phyloP scores from a whole-genome alignment of 441 rosid genomes.

The Lepidium campestre region DNA sequence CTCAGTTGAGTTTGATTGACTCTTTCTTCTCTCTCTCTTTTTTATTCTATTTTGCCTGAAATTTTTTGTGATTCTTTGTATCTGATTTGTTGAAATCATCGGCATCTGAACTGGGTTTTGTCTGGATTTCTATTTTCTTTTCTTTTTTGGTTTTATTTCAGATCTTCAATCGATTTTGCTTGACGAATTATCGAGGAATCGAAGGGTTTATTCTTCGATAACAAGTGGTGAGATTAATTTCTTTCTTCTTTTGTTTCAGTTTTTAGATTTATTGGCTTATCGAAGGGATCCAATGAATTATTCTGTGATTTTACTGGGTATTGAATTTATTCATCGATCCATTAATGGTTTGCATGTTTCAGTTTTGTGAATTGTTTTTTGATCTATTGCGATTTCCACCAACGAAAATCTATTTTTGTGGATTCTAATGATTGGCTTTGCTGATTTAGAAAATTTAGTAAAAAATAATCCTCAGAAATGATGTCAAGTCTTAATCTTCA shows the following conservation, averaged over 20 bases:
- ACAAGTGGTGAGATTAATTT: slow-evolving; percentile 13
- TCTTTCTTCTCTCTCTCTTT: neutral
- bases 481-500: slow-evolving; percentile 1
- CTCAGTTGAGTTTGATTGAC: slow-evolving; percentile 1
- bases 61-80: neutral
- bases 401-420: neutral
- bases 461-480: neutral
- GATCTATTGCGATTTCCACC: slow-evolving; percentile 1
- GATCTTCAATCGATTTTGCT: slow-evolving; percentile 16
- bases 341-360: neutral
- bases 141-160: neutral
- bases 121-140: neutral
- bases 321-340: neutral
- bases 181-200: neutral
- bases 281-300: slow-evolving; percentile 6
- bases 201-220: neutral
- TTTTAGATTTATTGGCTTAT: neutral
- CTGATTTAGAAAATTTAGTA: neutral
- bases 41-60: neutral
- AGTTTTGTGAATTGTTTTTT: neutral
- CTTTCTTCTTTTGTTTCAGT: neutral
- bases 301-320: neutral
- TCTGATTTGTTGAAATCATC: slow-evolving; percentile 10
- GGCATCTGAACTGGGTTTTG: slow-evolving; percentile 11
- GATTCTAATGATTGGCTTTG: slow-evolving; percentile 9